Evolutionary conservation across 2,329 filamentous ascomycete species (phyloP).

Genomic region (Calonectria multiphialidica): DNA sequence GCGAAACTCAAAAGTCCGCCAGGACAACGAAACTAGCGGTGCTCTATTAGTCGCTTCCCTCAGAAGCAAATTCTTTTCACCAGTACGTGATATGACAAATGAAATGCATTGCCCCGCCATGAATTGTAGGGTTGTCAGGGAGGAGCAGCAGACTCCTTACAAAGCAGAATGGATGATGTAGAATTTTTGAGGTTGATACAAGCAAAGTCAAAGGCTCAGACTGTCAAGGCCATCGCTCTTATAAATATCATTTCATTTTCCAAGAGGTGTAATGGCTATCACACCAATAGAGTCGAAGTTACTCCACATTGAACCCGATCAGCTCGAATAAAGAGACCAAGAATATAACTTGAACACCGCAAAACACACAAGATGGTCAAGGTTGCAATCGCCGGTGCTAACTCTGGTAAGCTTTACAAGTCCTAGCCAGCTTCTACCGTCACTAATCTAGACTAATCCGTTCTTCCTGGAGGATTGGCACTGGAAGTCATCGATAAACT

Average conservation of each 20-base stretch:
- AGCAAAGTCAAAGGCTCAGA: too few species aligned
- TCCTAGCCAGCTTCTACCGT: neutral
- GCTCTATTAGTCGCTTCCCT: too few species aligned
- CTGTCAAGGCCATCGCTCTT: neutral
- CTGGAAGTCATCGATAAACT: neutral
- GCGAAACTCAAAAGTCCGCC: neutral
- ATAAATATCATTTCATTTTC: neutral
- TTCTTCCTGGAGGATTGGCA: neutral
- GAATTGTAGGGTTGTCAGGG: neutral
- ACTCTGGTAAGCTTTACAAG: neutral
- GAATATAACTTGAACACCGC: neutral
- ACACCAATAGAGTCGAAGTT: neutral
- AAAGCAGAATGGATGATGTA: neutral
- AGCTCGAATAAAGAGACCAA: neutral
- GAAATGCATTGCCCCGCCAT: neutral
- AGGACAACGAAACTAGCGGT: too few species aligned
- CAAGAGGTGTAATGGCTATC: neutral
- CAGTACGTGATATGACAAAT: neutral
- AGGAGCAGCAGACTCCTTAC: neutral
- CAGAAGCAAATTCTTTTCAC: neutral
- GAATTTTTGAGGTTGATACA: neutral
- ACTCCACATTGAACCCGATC: neutral
- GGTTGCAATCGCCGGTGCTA: neutral
- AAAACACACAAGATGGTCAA: neutral
- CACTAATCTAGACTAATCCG: neutral